Evolutionary conservation across 495 filamentous ascomycete species (phyloP), one percentile per base, ranked within the genome.

Genomic region (Tuber borchii): DNA sequence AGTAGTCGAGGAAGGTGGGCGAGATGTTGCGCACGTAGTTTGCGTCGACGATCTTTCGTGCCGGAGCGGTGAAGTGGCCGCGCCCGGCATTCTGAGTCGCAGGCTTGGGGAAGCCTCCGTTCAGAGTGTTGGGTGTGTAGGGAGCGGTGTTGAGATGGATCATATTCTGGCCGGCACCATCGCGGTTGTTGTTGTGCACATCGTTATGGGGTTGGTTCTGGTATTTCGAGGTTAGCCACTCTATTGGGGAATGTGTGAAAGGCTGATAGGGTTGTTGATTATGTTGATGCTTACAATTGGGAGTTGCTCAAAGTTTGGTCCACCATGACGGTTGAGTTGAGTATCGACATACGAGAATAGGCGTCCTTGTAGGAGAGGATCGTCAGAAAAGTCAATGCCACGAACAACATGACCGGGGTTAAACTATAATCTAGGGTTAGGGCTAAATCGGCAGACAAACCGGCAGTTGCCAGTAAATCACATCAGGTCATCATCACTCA

Each of bases 341-440:
- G 91, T 92, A 85, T 93, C 91, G 6, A 92, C 87, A 84, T 93
- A 93, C 71, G 89, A 91, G 85, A 90, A 93, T 68, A 93, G 84
- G 72, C 91, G 91, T 65, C 90, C 91, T 78, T 92, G 90, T 26
- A 93, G 89, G 51, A 93, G 85, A 20, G 91, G 91, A 75, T 93
- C 91, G 56, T 92, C 90, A 72, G 88, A 87, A 83, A 93, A 93
- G 83, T 92, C 90, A 78, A 93, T 85, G 45, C 91, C 91, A 65
- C 90, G 87, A 46, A 93, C 90, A 74, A 93, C 86, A 78, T 89
- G 88, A 8, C 86, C 88, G 20, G 88, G 88, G 84, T 86, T 87
- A 78, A 87, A 88, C 86, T 87, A 75, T 46, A 45, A 14, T 68
- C 17, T 17, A 16, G 10, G 43, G 42, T 73, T 44, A 34, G 65